Conservation (phyloP, 2,329 filamentous ascomycete genomes). For the Onygenales sp. region DNA sequence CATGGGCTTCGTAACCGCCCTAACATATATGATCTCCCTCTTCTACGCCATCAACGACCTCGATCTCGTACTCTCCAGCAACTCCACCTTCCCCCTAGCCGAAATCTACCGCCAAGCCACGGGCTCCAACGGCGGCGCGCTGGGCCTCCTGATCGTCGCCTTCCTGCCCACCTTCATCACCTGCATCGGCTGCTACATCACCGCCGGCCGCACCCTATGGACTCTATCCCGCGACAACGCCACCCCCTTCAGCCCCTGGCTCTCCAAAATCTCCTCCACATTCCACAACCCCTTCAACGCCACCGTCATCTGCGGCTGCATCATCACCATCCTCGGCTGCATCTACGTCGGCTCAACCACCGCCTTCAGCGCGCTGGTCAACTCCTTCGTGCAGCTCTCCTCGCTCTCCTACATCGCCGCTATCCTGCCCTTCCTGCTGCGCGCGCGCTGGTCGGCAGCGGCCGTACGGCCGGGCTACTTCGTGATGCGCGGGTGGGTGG, state of each 20-base stretch:
- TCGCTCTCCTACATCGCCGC: conserved; percentile 46
- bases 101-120: conserved; percentile 42
- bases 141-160: conserved; percentile 50
- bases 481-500: conserved; percentile 41
- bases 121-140: conserved; percentile 40
- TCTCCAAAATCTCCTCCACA: conserved; percentile 43
- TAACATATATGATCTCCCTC: conserved; percentile 41
- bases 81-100: conserved; percentile 37
- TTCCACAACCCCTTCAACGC: conserved; percentile 52
- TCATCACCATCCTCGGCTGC: conserved; percentile 46
- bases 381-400: conserved; percentile 50
- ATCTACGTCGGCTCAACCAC: conserved; percentile 47
- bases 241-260: conserved; percentile 46
- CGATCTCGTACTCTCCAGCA: conserved; percentile 28
- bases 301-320: conserved; percentile 44
- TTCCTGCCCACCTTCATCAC: conserved; percentile 48
- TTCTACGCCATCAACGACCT: conserved; percentile 43
- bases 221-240: conserved; percentile 49
- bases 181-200: conserved; percentile 47
- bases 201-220: conserved; percentile 54
- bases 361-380: conserved; percentile 49
- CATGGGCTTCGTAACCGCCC: conserved; percentile 38
- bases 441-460: conserved; percentile 29
- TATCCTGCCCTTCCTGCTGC: conserved; percentile 43
- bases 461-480: conserved; percentile 46